Conservation (phyloP, 345 rosid genomes). For the Carallia brachiata region DNA sequence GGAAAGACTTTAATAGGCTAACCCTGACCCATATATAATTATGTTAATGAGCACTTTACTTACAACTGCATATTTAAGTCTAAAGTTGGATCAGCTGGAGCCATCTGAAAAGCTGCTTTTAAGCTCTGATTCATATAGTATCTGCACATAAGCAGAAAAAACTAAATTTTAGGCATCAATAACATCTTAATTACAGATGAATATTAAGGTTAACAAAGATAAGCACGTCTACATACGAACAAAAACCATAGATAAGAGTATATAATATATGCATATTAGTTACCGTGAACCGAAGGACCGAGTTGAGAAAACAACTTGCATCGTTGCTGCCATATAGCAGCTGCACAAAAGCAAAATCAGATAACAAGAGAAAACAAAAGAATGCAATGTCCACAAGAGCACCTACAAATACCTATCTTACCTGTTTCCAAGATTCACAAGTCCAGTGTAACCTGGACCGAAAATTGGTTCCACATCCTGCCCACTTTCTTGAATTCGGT, state of each 20-base stretch:
- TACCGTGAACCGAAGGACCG: constrained; percentile 66
- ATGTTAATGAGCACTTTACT: constrained; percentile 29
- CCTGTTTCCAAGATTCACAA: constrained; percentile 98
- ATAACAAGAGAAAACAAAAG: constrained; percentile 14
- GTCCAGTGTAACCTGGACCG: constrained; percentile 98
- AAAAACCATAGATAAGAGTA: neutral
- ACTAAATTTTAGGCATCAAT: constrained; percentile 13
- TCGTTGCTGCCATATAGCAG: constrained; percentile 99
- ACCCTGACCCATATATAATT: neutral
- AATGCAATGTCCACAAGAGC: constrained; percentile 11
- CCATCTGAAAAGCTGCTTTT: constrained; percentile 71
- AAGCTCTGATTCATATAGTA: constrained; percentile 66
- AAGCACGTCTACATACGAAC: neutral
- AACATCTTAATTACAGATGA: constrained; percentile 1
- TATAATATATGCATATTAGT: constrained; percentile 9
- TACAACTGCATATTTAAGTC: constrained; percentile 96
- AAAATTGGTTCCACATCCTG: constrained; percentile 72
- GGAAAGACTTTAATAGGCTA: neutral
- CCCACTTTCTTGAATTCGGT: constrained; percentile 98
- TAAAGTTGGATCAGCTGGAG: constrained; percentile 97
- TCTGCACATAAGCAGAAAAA: constrained; percentile 39
- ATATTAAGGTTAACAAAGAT: neutral
- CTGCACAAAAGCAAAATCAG: constrained; percentile 45
- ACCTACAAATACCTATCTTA: constrained; percentile 24
- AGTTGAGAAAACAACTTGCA: constrained; percentile 90